phyloP scores from a whole-genome alignment of 371 early-diverging fungal genomes.

The Mucor plumbeus region DNA sequence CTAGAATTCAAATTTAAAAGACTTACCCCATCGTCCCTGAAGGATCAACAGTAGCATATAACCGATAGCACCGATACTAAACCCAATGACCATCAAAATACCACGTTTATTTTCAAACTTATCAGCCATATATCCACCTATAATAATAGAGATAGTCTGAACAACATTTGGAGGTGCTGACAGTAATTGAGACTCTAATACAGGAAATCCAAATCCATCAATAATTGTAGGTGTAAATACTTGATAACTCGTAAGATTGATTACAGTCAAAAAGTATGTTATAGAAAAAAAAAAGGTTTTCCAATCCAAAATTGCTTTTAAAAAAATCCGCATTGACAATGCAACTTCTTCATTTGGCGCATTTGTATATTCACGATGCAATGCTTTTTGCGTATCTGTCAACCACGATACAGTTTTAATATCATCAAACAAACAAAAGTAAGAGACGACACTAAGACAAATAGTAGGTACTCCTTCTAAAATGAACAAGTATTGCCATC shows the following conservation, averaged over 20 bases:
- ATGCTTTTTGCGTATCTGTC: conserved; percentile 34
- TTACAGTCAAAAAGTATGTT: conserved; percentile 20
- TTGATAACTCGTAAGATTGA: conserved; percentile 28
- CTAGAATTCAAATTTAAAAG: neutral
- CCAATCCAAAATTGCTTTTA: conserved; percentile 24
- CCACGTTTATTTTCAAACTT: conserved; percentile 32
- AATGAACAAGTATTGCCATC: conserved; percentile 54
- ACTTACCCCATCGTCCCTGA: conserved; percentile 35
- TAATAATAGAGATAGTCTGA: conserved; percentile 16
- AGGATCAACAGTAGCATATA: conserved; percentile 29
- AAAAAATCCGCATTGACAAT: conserved; percentile 18
- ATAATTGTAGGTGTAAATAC: conserved; percentile 36
- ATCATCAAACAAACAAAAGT: conserved; percentile 37
- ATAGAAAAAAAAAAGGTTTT: conserved; percentile 30
- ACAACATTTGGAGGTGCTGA: conserved; percentile 45
- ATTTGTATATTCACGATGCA: conserved; percentile 20
- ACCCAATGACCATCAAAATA: conserved; percentile 27
- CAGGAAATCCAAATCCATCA: conserved; percentile 46
- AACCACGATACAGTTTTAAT: conserved; percentile 34
- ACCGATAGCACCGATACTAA: conserved; percentile 28
- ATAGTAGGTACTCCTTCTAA: conserved; percentile 47
- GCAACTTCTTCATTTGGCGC: neutral
- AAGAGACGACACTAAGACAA: conserved; percentile 38
- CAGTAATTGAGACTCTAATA: conserved; percentile 41
- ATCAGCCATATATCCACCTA: conserved; percentile 36